phyloP scores from a whole-genome alignment of 768 basidiomycete species.

The Coprinopsis sp. region DNA sequence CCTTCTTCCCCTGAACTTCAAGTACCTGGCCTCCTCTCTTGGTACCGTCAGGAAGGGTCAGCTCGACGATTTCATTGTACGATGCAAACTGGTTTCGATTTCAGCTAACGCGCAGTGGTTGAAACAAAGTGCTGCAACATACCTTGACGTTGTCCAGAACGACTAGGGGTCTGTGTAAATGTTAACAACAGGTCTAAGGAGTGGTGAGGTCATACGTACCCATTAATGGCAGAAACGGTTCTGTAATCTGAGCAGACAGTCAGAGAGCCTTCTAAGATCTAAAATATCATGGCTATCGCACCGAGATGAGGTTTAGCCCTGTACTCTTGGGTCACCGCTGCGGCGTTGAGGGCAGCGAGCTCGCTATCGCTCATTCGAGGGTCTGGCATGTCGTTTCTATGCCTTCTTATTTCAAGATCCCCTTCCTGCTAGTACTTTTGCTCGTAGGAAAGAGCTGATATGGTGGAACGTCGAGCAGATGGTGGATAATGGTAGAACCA shows the following conservation, averaged over 20 bases:
- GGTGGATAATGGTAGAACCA: no score
- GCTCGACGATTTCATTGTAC: conserved; percentile 96
- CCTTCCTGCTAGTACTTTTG: no score
- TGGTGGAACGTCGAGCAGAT: no score
- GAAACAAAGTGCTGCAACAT: conserved; percentile 7
- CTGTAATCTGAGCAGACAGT: conserved; percentile 70
- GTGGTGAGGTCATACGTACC: conserved; percentile 39
- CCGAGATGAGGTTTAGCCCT: conserved; percentile 86
- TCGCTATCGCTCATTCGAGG: conserved; percentile 69
- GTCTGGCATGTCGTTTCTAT: conserved; percentile 36
- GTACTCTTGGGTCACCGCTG: conserved; percentile 86
- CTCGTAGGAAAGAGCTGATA: no score
- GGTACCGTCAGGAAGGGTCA: conserved; percentile 93
- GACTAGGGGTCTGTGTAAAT: conserved; percentile 71
- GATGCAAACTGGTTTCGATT: conserved; percentile 94
- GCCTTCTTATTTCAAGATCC: no score
- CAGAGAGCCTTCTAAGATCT: conserved; percentile 6
- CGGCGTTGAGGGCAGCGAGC: conserved; percentile 77
- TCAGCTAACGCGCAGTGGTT: no score
- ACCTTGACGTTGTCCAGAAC: conserved; percentile 99
- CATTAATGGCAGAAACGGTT: conserved; percentile 98
- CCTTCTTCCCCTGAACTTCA: conserved; percentile 97
- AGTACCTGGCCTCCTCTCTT: conserved; percentile 96
- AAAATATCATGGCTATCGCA: conserved; percentile 32
- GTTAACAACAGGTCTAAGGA: conserved; percentile 11